Conservation (phyloP, 768 basidiomycete species). For the Collybia nuda region DNA sequence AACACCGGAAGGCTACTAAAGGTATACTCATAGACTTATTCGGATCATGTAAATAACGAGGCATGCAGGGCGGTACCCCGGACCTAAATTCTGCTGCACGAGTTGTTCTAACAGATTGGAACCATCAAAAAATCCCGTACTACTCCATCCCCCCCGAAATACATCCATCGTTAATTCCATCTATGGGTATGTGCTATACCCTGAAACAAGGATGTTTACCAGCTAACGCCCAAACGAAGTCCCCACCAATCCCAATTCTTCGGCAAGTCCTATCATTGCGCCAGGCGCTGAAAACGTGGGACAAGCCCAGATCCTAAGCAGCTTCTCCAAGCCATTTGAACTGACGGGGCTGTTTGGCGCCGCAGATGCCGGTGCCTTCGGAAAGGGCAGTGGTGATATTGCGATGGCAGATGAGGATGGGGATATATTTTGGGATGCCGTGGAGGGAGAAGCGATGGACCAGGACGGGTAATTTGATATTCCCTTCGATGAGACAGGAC, state of each 20-base stretch:
- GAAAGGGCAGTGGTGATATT: slow-evolving; percentile 39
- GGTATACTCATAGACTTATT: slow-evolving; percentile 33
- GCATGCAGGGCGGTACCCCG: slow-evolving; percentile 79
- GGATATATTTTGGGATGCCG: slow-evolving; percentile 42
- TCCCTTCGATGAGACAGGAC: too few relatives aligned
- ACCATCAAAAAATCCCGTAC: slow-evolving; percentile 93
- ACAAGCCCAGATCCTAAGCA: slow-evolving; percentile 73
- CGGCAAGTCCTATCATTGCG: slow-evolving; percentile 39
- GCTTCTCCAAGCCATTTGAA: slow-evolving; percentile 78
- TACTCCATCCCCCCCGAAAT: slow-evolving; percentile 76
- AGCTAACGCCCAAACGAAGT: slow-evolving; percentile 12
- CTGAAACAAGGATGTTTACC: not conserved
- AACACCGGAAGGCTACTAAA: slow-evolving; percentile 82
- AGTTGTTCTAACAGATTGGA: slow-evolving; percentile 88
- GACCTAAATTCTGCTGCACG: slow-evolving; percentile 83
- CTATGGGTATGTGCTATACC: slow-evolving; percentile 31
- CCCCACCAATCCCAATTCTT: slow-evolving; percentile 22
- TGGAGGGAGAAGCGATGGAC: slow-evolving; percentile 38
- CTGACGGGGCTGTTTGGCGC: slow-evolving; percentile 76
- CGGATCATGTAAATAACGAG: not conserved
- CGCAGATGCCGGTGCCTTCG: slow-evolving; percentile 82
- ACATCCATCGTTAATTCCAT: slow-evolving; percentile 76
- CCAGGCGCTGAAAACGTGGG: slow-evolving; percentile 81
- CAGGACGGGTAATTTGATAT: slow-evolving; percentile 34
- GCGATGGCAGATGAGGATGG: slow-evolving; percentile 43